Evolutionary conservation across 1,284 basidiomycete genomes (phyloP), one percentile per base, ranked within the genome.

Genomic region (Marasmius oreades): DNA sequence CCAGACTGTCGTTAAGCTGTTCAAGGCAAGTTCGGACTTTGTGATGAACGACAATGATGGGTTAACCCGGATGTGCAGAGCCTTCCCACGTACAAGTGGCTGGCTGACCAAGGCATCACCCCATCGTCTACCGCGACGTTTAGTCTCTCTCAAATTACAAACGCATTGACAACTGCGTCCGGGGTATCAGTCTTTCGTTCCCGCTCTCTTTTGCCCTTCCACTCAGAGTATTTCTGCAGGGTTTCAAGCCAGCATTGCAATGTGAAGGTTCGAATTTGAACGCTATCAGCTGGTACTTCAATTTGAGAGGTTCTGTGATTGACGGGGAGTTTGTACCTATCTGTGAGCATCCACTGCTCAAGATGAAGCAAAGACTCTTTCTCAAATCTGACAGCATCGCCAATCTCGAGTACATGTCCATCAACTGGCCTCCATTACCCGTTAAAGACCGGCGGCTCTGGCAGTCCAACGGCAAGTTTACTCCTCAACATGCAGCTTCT

Each of bases 41-140:
- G 18, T 36, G n/a, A n/a, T n/a, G n/a, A n/a, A n/a, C n/a, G n/a
- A n/a, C n/a, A n/a, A n/a, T n/a, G n/a, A n/a, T n/a, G n/a, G n/a
- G 14, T 47, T 57, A 61, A 33, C 44, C 37, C 12, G 56, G 43
- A 26, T 16, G n/a, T 31, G 5, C 60, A 85, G 82, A 76, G 75
- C 11, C 77, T 90, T 28, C 86, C 89, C 1, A 91, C 91, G 1
- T 92, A 84, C 67, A 73, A 79, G 11, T 92, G 81, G 81, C 81
- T 93, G 33, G 73, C 77, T 16, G 72, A 77, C n/a, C 83, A 78
- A 24, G 89, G 88, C 39, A 93, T 93, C 60, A 81, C 79, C 1
- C 92, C 92, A 6, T 80, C 78, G 20, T 69, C 73, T 1, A 74
- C 70, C 53, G 67, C 71, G 62, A 90, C 86, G 0, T 85, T 84